Evolutionary conservation across 176 grass and related monocot genomes (phyloP), one percentile per base, ranked within the genome.

Genomic region (Oryza coarctata): DNA sequence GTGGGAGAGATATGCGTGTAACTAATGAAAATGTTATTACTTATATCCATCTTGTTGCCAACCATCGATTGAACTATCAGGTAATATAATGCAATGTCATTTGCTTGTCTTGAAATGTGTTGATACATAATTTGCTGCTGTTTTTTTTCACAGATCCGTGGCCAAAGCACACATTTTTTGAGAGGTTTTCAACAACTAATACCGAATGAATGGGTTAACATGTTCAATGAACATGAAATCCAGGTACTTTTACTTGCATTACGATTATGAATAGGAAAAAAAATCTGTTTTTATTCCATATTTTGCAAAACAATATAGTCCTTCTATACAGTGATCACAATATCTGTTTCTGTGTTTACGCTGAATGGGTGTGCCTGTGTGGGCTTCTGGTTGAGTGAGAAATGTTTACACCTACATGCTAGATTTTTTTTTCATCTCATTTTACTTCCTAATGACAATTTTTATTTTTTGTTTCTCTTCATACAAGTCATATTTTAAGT

Each of bases 201-300:
- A 84, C 82, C 88, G 70, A 99, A 95, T 68, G 93, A 99, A 45
- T 99, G 96, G 96, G 95, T 95, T 13, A 87, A 99, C 78, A 92
- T 99, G 91, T 99, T 99, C 82, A 95, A 85, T 82, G 96, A 99
- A 88, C 90, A 99, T 88, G 96, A 99, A 89, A 86, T 99, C 91
- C 96, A 99, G 93, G 96, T 99, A 88, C 65, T n/a, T 57, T 11
- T 20, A 71, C 58, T 75, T 83, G 15, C 13, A 35, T 63, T 68
- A 78, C 17, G 14, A 81, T 36, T 76, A 30, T 33, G 32, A 11
- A 44, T 44, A 30, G 40, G 66, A n/a, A 47, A 64, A 38, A 80
- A 18, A 55, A 20, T 20, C 52, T 72, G 57, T 29, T 52, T n/a
- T 71, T 28, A 71, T 25, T 63, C 28, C 68, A n/a, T 60, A 58